Base-by-base conservation (phyloP, 2,329 filamentous ascomycete species). In the Sclerotinia sclerotiorum region DNA sequence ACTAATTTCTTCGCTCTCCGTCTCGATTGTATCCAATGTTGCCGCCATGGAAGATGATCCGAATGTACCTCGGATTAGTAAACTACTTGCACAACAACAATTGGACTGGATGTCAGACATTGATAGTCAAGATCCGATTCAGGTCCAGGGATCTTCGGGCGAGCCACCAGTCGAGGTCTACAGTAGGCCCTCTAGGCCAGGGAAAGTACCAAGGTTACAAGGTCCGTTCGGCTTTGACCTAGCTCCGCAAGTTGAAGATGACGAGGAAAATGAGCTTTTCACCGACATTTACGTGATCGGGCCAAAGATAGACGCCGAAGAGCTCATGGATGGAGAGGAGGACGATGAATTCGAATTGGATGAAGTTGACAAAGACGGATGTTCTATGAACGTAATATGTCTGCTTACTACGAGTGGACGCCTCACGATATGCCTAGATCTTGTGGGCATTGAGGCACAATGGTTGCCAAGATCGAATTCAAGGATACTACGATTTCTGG, bases 1-100 rank as follows among this genome's bases (percentile, higher is more conserved):
- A 0, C 83, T 95, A 44, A 87, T 97, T 19, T 91, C 93, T 2
- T 93, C 93, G 0, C 83, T 97, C 29, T 92, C 92, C 0, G 89
- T 94, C 0, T 91, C 91, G 11, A 91, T 97, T 68, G 88, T 96
- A 35, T 88, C 91, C 51, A 93, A 92, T 72, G 80, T 90, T 17
- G 87, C 84, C 2, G 84, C 84, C 4, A 82, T 86, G 52, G 87
- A 90, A 72, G 87, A 88, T 72, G 86, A 89, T 72, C 82, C 84
- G 1, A 77, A 80, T 2, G 80, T 85, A 24, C 81, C 86, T 5
- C 79, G 84, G 29, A 80, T 82, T 35, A 82, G 82, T 48, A 88
- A 84, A 75, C 79, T 86, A 4, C 79, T 90, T 46, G 84, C 85
- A 1, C 86, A 88, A 74, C 87, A 90, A 73, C 87, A 90, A 73